Percentiles rank a stretch among this genome's conserved stretches.
Conservation (phyloP, 2,329 filamentous ascomycete species). For the Orbilia blumenaviensis region DNA sequence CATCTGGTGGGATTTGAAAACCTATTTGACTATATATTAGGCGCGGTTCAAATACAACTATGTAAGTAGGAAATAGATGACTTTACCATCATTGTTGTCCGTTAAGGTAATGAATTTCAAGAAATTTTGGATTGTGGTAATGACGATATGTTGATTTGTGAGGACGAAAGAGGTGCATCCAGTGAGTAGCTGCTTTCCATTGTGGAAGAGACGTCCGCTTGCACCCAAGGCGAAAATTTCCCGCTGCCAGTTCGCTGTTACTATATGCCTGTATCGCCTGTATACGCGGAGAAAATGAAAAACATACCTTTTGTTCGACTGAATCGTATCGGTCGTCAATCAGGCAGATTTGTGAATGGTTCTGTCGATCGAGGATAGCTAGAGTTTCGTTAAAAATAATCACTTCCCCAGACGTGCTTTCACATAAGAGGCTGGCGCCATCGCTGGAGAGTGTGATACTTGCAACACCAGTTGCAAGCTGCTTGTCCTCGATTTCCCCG, state of each 20-base stretch:
- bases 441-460: conserved; percentile 23
- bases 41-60: neutral
- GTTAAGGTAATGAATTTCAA: conserved; percentile 89
- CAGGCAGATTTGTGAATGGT: neutral
- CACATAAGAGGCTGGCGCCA: conserved; percentile 18
- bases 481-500: neutral
- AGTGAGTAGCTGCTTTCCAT: conserved; percentile 76
- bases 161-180: conserved; percentile 92
- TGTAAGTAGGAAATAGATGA: neutral
- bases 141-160: conserved; percentile 83
- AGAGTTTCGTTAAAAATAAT: conserved; percentile 17
- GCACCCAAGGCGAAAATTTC: conserved; percentile 74
- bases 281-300: neutral
- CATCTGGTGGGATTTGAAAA: conserved; percentile 83
- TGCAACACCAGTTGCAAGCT: conserved; percentile 8
- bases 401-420: conserved; percentile 21
- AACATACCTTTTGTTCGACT: conserved; percentile 24
- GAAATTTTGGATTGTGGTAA: conserved; percentile 90
- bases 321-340: conserved; percentile 10
- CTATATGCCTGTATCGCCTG: neutral
- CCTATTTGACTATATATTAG: conserved; percentile 64
- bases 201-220: conserved; percentile 80
- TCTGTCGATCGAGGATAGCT: neutral
- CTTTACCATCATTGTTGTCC: conserved; percentile 70
- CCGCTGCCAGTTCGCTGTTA: conserved; percentile 17